Conservation (phyloP, 2,329 filamentous ascomycete genomes). For the Colletotrichum lupini region DNA sequence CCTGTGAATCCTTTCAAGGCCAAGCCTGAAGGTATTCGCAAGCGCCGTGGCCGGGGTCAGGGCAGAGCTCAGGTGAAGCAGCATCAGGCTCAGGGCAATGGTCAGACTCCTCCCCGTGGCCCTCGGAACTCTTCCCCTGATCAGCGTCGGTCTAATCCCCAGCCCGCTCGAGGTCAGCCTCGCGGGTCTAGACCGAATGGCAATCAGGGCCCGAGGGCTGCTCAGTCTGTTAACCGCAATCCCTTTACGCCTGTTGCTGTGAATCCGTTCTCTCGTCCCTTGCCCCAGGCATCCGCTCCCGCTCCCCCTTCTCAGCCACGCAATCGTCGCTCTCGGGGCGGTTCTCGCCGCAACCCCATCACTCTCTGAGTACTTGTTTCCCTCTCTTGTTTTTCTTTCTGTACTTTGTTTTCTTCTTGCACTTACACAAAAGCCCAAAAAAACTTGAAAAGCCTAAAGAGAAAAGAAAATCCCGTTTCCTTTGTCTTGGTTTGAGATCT, state of each 20-base stretch:
- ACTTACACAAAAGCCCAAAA: conserved; percentile 1
- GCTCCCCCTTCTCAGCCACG: too few species aligned
- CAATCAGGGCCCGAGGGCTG: not conserved
- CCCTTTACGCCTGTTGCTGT: not conserved
- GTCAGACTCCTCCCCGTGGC: not conserved
- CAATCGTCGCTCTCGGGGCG: not conserved
- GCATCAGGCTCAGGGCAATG: not conserved
- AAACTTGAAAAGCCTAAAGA: not conserved
- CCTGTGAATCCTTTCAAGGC: not conserved
- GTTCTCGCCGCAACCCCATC: not conserved
- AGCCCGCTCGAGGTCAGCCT: not conserved
- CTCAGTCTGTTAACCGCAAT: not conserved
- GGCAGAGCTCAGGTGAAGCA: not conserved
- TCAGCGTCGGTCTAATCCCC: not conserved
- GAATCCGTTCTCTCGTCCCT: not conserved
- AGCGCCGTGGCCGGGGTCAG: not conserved
- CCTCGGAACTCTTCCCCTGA: not conserved
- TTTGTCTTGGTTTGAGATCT: not conserved
- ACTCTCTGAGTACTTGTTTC: not conserved
- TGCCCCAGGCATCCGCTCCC: not conserved
- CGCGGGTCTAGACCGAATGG: not conserved
- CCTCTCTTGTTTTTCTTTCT: not conserved
- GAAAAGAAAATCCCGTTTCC: not conserved
- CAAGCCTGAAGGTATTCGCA: not conserved
- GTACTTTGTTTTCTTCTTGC: not conserved